phyloP scores from a whole-genome alignment of 169 alveolate species.

The Cryptosporidium felis region DNA sequence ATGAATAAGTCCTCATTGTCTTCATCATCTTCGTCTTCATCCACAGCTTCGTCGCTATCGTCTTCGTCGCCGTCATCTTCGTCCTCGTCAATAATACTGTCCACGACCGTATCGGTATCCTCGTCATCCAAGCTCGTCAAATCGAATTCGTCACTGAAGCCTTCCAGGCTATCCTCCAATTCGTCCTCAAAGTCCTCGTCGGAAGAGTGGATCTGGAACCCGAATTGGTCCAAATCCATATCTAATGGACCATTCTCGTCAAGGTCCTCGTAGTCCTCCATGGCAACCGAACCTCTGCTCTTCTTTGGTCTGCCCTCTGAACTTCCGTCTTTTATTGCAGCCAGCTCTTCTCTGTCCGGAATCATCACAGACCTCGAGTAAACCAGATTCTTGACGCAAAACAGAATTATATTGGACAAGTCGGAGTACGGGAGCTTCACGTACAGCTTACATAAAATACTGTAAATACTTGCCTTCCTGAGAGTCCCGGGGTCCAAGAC shows the following conservation, averaged over 20 bases:
- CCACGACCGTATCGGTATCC: background rate
- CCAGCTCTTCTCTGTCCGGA: conserved; percentile 2
- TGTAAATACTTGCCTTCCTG: conserved; percentile 13
- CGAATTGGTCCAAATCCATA: background rate
- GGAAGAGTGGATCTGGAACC: conserved; percentile 31
- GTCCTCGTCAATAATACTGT: background rate
- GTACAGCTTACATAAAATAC: conserved; percentile 17
- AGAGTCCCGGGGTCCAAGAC: background rate
- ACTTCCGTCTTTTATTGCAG: conserved; percentile 15
- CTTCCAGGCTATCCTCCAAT: conserved; percentile 24
- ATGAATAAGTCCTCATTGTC: background rate
- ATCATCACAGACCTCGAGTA: conserved; percentile 44
- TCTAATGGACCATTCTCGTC: background rate
- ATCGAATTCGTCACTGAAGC: conserved; percentile 42
- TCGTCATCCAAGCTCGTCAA: conserved; percentile 31
- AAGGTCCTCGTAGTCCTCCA: background rate
- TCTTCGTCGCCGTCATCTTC: background rate
- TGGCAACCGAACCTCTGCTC: background rate
- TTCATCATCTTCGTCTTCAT: background rate
- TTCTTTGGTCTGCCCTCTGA: background rate
- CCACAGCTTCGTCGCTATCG: background rate
- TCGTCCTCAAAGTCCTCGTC: conserved; percentile 46
- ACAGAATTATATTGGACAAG: conserved; percentile 44
- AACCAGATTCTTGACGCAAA: conserved; percentile 58
- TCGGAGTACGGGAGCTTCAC: conserved; percentile 42